Evolutionary conservation across 805 yeast genomes (phyloP).

Genomic region (Lachancea meyersii): DNA sequence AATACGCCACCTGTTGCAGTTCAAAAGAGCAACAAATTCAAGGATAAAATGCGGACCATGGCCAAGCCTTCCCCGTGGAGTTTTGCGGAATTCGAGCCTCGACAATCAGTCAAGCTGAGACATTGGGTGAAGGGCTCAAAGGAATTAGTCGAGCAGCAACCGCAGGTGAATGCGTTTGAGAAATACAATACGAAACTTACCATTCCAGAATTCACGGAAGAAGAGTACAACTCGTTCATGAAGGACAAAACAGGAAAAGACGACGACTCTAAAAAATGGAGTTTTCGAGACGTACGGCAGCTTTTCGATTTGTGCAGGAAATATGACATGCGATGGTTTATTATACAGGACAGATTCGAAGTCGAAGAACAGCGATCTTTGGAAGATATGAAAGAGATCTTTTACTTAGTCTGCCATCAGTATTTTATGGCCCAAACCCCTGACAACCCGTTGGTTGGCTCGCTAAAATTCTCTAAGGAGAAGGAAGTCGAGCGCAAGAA

Average conservation of each 20-base stretch:
- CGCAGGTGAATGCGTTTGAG: slow-evolving; percentile 51
- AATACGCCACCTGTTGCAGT: slow-evolving; percentile 80
- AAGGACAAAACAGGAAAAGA: slow-evolving; percentile 22
- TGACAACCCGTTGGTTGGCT: slow-evolving; percentile 49
- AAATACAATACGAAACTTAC: slow-evolving; percentile 65
- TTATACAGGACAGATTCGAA: slow-evolving; percentile 56
- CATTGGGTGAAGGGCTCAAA: slow-evolving; percentile 87
- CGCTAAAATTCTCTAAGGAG: slow-evolving; percentile 60
- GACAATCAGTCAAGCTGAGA: slow-evolving; percentile 49
- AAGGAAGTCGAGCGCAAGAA: slow-evolving; percentile 75
- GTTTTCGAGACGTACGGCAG: slow-evolving; percentile 68
- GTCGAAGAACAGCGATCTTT: slow-evolving; percentile 39
- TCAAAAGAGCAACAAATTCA: slow-evolving; percentile 47
- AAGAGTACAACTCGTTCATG: slow-evolving; percentile 52
- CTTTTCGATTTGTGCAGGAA: slow-evolving; percentile 65
- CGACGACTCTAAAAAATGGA: slow-evolving; percentile 43
- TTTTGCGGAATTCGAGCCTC: slow-evolving; percentile 52
- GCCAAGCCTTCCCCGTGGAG: slow-evolving; percentile 81
- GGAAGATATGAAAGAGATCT: slow-evolving; percentile 81
- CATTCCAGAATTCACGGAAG: slow-evolving; percentile 60
- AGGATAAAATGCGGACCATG: slow-evolving; percentile 54
- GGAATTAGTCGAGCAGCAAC: slow-evolving; percentile 33
- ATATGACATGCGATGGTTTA: slow-evolving; percentile 52
- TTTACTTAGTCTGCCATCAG: slow-evolving; percentile 60
- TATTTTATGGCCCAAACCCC: slow-evolving; percentile 42